A percentile compares a stretch with the other conserved stretches of the same genome.
These are phyloP conservation scores for Pouteria glomerata DNA, from an alignment of 148 eudicot genomes.

Conservation along the genomic window DNA sequence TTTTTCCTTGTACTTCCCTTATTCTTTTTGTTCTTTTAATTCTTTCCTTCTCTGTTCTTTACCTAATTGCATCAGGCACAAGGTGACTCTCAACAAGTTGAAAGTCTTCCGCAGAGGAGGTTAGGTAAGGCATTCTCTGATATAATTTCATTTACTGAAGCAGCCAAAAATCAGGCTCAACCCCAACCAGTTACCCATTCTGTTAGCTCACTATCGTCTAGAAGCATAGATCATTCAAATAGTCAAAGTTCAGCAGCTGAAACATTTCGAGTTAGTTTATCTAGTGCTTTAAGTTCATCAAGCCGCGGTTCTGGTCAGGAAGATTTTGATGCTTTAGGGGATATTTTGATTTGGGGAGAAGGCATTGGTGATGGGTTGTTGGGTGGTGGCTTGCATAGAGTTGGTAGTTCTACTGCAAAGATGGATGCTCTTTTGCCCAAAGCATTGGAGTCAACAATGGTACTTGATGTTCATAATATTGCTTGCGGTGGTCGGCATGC, in stretches of 20 bases:
- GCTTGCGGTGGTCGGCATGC: conserved; percentile 84
- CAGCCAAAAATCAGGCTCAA: conserved; percentile 36
- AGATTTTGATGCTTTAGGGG: conserved; percentile 78
- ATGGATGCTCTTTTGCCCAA: conserved; percentile 67
- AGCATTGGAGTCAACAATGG: conserved; percentile 60
- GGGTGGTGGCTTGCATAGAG: conserved; percentile 52
- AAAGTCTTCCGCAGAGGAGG: conserved; percentile 52
- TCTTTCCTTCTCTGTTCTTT: not conserved
- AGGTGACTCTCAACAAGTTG: conserved; percentile 35
- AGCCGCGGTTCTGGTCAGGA: conserved; percentile 75
- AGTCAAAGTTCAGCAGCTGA: conserved; percentile 58
- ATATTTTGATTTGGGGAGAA: conserved; percentile 90
- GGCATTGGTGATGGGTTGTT: conserved; percentile 52
- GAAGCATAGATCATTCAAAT: conserved; percentile 36
- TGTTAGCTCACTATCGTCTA: conserved; percentile 25
- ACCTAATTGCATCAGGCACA: conserved; percentile 38
- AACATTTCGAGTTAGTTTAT: conserved; percentile 62
- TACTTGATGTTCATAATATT: conserved; percentile 66
- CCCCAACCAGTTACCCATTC: conserved; percentile 31
- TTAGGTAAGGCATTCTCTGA: conserved; percentile 81
- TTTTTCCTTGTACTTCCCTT: not conserved
- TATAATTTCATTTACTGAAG: conserved; percentile 49
- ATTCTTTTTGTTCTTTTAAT: not conserved
- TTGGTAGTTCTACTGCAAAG: conserved; percentile 31
- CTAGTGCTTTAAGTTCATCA: conserved; percentile 84